These are phyloP conservation scores for Fusarium transvaalense DNA, from an alignment of 2,329 filamentous ascomycete genomes.

Conservation along the genomic window DNA sequence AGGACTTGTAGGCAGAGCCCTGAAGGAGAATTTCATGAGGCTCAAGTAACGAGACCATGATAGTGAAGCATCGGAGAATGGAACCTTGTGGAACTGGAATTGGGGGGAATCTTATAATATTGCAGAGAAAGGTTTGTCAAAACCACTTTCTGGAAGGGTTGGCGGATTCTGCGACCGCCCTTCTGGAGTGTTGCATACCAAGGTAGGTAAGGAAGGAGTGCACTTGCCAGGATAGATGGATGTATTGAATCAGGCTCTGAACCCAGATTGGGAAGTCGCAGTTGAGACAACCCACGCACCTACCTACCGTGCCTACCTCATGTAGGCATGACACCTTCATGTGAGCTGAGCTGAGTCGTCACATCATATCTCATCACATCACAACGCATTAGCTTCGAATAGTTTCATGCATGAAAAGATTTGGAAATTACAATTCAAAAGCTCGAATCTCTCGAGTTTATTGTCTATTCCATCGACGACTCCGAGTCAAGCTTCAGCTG, in stretches of 20 bases:
- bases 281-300: slow-evolving; percentile 18
- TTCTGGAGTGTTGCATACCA: not conserved
- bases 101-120: slow-evolving; percentile 11
- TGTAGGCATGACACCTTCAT: not conserved
- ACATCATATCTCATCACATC: slow-evolving; percentile 14
- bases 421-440: slow-evolving; percentile 11
- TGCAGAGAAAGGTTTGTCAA: not conserved
- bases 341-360: not conserved
- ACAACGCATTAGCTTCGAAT: slow-evolving; percentile 4
- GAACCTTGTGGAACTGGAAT: not conserved
- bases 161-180: not conserved
- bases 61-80: not conserved
- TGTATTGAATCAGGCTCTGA: slow-evolving; percentile 18
- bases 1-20: slow-evolving; percentile 12
- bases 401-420: not conserved
- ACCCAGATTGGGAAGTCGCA: not conserved
- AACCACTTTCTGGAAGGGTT: not conserved
- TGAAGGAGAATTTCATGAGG: not conserved
- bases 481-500: not conserved
- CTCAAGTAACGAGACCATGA: not conserved
- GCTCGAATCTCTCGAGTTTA: not conserved
- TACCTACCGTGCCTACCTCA: not conserved
- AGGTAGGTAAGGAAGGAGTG: not conserved
- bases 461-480: not conserved
- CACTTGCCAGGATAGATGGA: not conserved